Evolutionary conservation across 345 rosid genomes (phyloP).

Genomic region (Eucalyptus polybractea): DNA sequence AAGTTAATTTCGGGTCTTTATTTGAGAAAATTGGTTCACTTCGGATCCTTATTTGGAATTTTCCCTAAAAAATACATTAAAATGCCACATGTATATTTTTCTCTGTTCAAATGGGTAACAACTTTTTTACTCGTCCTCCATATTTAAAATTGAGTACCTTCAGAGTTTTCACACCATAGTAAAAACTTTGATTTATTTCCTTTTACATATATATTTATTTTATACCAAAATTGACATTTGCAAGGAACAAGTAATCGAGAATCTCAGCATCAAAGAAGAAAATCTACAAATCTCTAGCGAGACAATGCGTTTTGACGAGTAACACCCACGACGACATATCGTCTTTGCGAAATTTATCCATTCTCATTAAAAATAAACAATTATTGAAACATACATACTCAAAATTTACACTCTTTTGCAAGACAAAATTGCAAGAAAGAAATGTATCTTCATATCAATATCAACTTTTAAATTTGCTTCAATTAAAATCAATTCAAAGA

Average conservation of each 20-base stretch:
- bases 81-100: too few relatives aligned
- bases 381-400: neutral
- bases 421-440: neutral
- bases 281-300: neutral
- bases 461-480: neutral
- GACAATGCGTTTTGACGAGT: neutral
- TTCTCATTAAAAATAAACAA: neutral
- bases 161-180: neutral
- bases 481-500: neutral
- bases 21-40: too few relatives aligned
- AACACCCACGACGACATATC: accelerated
- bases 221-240: neutral
- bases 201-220: neutral
- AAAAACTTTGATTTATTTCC: neutral
- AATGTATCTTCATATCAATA: neutral
- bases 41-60: too few relatives aligned
- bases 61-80: too few relatives aligned
- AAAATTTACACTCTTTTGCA: neutral
- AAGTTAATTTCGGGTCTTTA: too few relatives aligned
- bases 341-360: neutral
- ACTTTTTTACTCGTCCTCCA: too few relatives aligned
- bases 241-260: neutral
- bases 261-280: neutral
- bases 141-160: too few relatives aligned
- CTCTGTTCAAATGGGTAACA: too few relatives aligned